Base-by-base conservation (phyloP, 192 early-diverging fungal genomes). In the Obelidium mucronatum region DNA sequence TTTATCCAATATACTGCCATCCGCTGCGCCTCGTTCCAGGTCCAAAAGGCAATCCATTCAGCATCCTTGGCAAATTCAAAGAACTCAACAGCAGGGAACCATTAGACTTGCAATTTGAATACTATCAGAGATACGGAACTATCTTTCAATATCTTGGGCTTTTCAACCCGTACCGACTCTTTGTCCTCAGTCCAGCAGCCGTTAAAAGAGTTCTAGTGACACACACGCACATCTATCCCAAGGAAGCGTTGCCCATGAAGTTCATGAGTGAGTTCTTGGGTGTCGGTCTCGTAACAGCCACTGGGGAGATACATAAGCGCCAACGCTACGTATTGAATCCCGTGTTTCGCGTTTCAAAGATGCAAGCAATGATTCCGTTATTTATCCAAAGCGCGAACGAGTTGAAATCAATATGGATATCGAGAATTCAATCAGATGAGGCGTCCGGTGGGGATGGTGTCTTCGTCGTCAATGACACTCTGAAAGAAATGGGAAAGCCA, bases 271-370 rank as follows among this genome's bases (percentile, higher is more conserved):
- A 31, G 6, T 19, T 59, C 31, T 59, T 59, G 56, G 56, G 56
- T 22, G 6, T 11, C 11, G 56, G 56, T 8, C 56, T 59, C 26
- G 24, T 59, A 11, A 24, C 24, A 6, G 56, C 24, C 8, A 11
- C 11, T 11, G 65, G 65, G 6, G 65, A 54, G 11, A 33, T 51
- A 22, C 65, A 67, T 31, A 67, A 67, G 35, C n/a, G 35, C 8
- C 65, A 67, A 54, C 65, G 65, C 24, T 6, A 11, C 8, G 24
- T 67, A 11, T 40, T 67, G 40, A 67, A 67, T 36, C 65, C 65
- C 33, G 65, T 54, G 24, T 67, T 67, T 24, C 11, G n/a, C 11
- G 40, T 51, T 31, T 40, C 35, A 24, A 11, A 67, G 24, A 66
- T 66, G 6, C 8, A 67, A 11, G n/a, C 40, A 11, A 11, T 67